A percentile compares a stretch with the other conserved stretches of the same genome.
These are phyloP conservation scores for Metschnikowia hibisci DNA, from an alignment of 805 yeast genomes.

Conservation along the genomic window DNA sequence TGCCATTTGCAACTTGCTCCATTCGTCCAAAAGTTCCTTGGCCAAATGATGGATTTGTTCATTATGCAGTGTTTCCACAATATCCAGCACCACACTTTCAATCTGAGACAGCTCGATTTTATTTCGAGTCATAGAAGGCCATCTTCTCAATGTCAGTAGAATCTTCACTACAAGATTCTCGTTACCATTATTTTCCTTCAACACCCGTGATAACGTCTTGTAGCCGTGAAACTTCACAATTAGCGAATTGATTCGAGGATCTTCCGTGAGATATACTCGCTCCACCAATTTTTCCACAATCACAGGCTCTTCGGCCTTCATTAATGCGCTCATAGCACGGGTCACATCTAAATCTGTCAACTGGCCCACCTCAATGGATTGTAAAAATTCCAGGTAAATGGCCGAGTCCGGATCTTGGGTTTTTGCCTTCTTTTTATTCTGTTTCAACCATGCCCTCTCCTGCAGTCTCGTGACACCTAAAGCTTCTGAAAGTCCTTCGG, in stretches of 20 bases:
- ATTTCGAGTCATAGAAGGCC: slow-evolving; percentile 65
- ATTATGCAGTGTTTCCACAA: slow-evolving; percentile 26
- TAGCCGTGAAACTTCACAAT: slow-evolving; percentile 84
- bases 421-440: slow-evolving; percentile 48
- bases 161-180: slow-evolving; percentile 46
- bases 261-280: slow-evolving; percentile 56
- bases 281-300: slow-evolving; percentile 64
- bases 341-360: slow-evolving; percentile 60
- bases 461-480: slow-evolving; percentile 66
- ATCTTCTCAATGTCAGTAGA: slow-evolving; percentile 51
- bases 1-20: slow-evolving; percentile 78
- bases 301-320: slow-evolving; percentile 68
- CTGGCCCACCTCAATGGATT: slow-evolving; percentile 51
- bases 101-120: slow-evolving; percentile 72
- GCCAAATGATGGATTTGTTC: slow-evolving; percentile 36
- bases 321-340: slow-evolving; percentile 72
- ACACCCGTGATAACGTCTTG: slow-evolving; percentile 62
- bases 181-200: slow-evolving; percentile 34
- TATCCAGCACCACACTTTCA: slow-evolving; percentile 53
- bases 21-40: slow-evolving; percentile 49
- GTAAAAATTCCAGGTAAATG: slow-evolving; percentile 63
- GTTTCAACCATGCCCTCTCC: slow-evolving; percentile 69
- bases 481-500: slow-evolving; percentile 81
- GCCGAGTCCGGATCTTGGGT: slow-evolving; percentile 50
- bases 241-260: slow-evolving; percentile 47